Conservation (phyloP, 108 stramenopile genomes). For the Nitzschia palea region DNA sequence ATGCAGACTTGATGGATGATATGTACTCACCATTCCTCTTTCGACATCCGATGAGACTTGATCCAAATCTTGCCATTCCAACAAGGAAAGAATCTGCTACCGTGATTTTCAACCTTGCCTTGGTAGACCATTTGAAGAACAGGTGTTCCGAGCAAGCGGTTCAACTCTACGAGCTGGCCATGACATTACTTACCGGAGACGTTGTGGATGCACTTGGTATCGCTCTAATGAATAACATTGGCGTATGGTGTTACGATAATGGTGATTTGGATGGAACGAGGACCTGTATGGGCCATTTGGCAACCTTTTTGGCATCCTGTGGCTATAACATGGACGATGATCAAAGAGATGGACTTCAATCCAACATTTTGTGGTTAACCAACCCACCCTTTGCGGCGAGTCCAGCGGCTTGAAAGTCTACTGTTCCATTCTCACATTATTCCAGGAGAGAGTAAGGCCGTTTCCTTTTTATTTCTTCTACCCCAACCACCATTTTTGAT, state of each 20-base stretch:
- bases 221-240: slow-evolving; percentile 29
- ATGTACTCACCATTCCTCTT: slow-evolving; percentile 11
- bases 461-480: no score
- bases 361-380: slow-evolving; percentile 23
- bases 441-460: no score
- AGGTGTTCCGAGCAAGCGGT: slow-evolving; percentile 15
- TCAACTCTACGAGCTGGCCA: slow-evolving; percentile 22
- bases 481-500: no score
- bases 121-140: slow-evolving; percentile 16
- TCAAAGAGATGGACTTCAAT: slow-evolving; percentile 8
- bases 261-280: slow-evolving; percentile 7
- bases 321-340: neutral
- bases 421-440: no score
- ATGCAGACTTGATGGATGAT: neutral
- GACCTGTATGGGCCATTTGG: slow-evolving; percentile 15
- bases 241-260: slow-evolving; percentile 29
- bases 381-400: slow-evolving; percentile 19
- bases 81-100: slow-evolving; percentile 22
- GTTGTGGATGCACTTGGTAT: slow-evolving; percentile 12
- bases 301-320: neutral
- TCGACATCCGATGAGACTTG: neutral
- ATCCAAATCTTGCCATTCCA: neutral
- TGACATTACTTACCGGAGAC: slow-evolving; percentile 21
- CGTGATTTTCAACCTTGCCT: slow-evolving; percentile 20
- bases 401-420: slow-evolving; percentile 28